Conservation (phyloP, 768 basidiomycete genomes). For the Lactifluus subvellereus region DNA sequence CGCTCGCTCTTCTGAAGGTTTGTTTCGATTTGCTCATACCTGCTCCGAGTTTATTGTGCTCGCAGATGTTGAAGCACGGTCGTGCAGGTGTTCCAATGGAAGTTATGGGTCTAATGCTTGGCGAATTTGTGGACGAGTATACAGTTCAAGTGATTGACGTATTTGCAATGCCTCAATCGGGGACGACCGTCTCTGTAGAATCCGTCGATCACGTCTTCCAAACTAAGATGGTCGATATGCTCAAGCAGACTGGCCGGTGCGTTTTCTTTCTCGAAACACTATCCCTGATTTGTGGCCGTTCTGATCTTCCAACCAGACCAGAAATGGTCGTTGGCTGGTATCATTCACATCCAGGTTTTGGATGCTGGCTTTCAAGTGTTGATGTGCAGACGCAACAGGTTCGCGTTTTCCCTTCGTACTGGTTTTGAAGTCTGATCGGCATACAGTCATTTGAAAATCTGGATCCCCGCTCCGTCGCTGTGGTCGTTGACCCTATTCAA, state of each 20-base stretch:
- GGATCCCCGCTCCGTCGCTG: constrained; percentile 88
- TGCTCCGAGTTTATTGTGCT: constrained; percentile 8
- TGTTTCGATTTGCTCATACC: constrained; percentile 18
- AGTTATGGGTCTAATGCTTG: constrained; percentile 97
- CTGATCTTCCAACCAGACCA: constrained; percentile 44
- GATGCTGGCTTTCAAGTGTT: constrained; percentile 98
- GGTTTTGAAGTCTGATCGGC: constrained; percentile 2
- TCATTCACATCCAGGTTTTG: constrained; percentile 99
- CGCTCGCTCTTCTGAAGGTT: constrained; percentile 93
- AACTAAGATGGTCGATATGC: constrained; percentile 96
- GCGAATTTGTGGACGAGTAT: constrained; percentile 98
- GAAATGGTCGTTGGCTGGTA: constrained; percentile 99
- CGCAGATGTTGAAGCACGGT: constrained; percentile 97
- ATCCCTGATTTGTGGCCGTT: neutral
- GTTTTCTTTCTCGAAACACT: constrained; percentile 27
- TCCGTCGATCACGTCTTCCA: constrained; percentile 99
- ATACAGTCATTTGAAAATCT: constrained; percentile 91
- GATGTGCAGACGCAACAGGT: constrained; percentile 99
- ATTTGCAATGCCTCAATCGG: constrained; percentile 98
- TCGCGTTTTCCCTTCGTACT: constrained; percentile 23
- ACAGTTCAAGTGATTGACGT: constrained; percentile 92
- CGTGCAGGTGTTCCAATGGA: constrained; percentile 99
- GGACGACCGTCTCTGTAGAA: constrained; percentile 95
- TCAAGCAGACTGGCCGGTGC: constrained; percentile 97
- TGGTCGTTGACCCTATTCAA: constrained; percentile 98